phyloP scores from a whole-genome alignment of 805 yeast species.

The Grigorovia yakushimaensis region DNA sequence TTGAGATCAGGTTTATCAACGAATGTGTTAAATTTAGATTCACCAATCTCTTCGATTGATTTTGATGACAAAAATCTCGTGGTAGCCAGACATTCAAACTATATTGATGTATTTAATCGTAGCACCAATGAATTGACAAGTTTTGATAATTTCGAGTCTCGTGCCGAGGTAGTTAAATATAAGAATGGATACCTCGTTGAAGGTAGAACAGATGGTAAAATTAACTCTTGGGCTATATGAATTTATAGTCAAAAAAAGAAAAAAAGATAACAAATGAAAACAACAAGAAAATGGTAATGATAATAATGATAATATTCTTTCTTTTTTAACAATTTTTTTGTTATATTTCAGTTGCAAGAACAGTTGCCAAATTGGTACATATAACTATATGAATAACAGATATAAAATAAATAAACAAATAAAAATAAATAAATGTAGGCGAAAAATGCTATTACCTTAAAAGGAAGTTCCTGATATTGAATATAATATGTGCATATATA shows the following conservation, averaged over 20 bases:
- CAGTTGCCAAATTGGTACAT: background rate
- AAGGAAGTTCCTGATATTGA: background rate
- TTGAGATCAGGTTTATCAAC: constrained; percentile 53
- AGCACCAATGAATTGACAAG: constrained; percentile 42
- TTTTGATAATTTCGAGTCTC: constrained; percentile 34
- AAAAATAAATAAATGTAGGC: too few species aligned
- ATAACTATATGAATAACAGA: too few species aligned
- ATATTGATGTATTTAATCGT: constrained; percentile 51
- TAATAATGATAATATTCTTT: background rate
- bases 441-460: background rate
- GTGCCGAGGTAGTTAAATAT: constrained; percentile 38
- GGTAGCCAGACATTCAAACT: constrained; percentile 34
- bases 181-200: constrained; percentile 59
- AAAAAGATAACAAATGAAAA: background rate
- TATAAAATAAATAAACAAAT: too few species aligned
- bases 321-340: background rate
- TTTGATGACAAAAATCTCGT: constrained; percentile 52
- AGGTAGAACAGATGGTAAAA: constrained; percentile 49
- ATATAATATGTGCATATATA: background rate
- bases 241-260: background rate
- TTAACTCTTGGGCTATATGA: constrained; percentile 54
- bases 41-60: constrained; percentile 45
- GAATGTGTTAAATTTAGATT: constrained; percentile 53
- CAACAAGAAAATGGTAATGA: too few species aligned
- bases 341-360: background rate